Conservation (phyloP, 805 yeast genomes). For the Kluyveromyces lactis region DNA sequence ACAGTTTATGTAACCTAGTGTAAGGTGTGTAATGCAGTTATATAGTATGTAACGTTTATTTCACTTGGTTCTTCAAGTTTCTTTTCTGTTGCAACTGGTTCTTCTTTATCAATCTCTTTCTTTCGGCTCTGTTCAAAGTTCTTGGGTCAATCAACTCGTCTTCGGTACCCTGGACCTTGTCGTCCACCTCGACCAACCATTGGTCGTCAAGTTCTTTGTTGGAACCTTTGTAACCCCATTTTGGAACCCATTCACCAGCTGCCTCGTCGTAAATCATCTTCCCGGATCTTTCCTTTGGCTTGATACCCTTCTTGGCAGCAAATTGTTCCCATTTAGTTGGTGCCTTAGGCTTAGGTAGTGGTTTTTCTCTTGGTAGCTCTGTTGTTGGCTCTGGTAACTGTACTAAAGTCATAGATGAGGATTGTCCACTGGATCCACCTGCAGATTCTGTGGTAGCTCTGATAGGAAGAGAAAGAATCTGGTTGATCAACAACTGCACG, state of each 20-base stretch:
- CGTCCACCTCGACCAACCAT: constrained; percentile 94
- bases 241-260: constrained; percentile 90
- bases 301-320: constrained; percentile 92
- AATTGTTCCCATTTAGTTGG: constrained; percentile 95
- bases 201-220: constrained; percentile 82
- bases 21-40: too few relatives aligned
- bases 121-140: constrained; percentile 67
- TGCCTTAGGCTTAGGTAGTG: constrained; percentile 86
- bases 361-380: constrained; percentile 86
- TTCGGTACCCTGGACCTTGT: constrained; percentile 48
- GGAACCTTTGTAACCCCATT: constrained; percentile 96
- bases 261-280: constrained; percentile 87
- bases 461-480: constrained; percentile 80
- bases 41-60: background rate
- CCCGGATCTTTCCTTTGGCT: constrained; percentile 82
- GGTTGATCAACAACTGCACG: constrained; percentile 85
- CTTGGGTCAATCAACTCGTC: constrained; percentile 83
- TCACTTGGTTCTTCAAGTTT: constrained; percentile 42
- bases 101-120: constrained; percentile 78
- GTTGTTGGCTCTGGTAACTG: constrained; percentile 79
- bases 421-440: constrained; percentile 48
- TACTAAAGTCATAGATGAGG: constrained; percentile 71
- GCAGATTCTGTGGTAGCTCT: constrained; percentile 75
- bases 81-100: constrained; percentile 79
- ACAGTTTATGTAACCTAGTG: too few relatives aligned